A percentile compares a stretch with the other conserved stretches of the same genome.
phyloP scores from a whole-genome alignment of 2,329 filamentous ascomycete genomes.

The Meredithiella fracta region DNA sequence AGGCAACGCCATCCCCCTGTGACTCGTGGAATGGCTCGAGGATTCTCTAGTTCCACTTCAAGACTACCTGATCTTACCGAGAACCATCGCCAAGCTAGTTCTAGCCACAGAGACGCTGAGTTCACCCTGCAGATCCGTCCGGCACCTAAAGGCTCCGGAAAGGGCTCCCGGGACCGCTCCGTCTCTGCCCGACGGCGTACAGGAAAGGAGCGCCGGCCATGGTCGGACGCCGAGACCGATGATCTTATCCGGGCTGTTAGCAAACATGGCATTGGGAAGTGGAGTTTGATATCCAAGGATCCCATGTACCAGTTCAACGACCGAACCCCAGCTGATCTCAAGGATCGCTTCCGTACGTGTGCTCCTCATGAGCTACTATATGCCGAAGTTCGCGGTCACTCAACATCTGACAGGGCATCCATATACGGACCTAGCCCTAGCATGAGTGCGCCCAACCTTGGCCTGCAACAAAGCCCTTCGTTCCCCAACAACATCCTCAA shows the following conservation, averaged over 20 bases:
- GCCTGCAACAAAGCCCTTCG: background rate
- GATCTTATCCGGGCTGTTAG: constrained; percentile 44
- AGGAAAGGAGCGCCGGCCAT: constrained; percentile 42
- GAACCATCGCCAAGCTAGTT: background rate
- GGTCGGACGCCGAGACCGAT: constrained; percentile 49
- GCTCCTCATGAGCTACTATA: constrained; percentile 41
- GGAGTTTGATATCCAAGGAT: constrained; percentile 48
- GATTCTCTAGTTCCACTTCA: constrained; percentile 1
- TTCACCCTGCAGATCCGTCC: constrained; percentile 1
- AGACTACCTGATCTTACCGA: background rate
- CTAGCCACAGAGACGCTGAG: background rate
- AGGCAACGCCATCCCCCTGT: background rate
- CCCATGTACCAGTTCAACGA: constrained; percentile 43
- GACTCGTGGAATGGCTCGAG: background rate
- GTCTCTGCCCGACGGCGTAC: constrained; percentile 30
- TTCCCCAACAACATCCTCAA: constrained; percentile 11
- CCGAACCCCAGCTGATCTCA: constrained; percentile 45
- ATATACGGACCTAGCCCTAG: background rate
- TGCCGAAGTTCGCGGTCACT: no score
- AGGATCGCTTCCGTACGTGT: constrained; percentile 50
- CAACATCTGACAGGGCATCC: no score
- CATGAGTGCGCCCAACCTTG: background rate
- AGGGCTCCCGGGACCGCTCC: background rate
- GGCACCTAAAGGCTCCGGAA: background rate
- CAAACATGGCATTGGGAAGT: constrained; percentile 47